Evolutionary conservation across 2,329 filamentous ascomycete genomes (phyloP), one percentile per base, ranked within the genome.

Genomic region (Sporothrix inflata): DNA sequence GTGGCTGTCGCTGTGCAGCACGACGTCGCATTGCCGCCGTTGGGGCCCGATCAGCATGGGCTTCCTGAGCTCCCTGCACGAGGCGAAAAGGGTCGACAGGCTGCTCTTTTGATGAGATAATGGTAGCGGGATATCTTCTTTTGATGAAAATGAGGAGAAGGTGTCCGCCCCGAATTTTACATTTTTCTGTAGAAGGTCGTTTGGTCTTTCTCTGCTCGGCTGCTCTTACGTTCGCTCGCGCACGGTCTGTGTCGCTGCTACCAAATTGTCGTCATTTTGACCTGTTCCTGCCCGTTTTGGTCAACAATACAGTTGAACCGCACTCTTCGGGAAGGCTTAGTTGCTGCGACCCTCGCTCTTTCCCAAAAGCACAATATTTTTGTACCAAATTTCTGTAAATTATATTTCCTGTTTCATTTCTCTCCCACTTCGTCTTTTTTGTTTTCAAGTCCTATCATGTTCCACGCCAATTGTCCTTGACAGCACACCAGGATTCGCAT

Each of bases 1-100:
- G 45, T 67, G 65, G 65, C 45, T 53, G 45, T 51, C 65, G 65
- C 30, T 5, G 30, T 51, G 30, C 65, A 66, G 45, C 42, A 1
- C 24, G 27, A 49, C 27, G 40, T 70, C 14, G 45, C 30, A 53
- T 53, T 6, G 42, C 4, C 14, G 19, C 47, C 70, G 49, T 57
- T 42, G 24, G 45, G 24, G 38, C 60, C 65, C 47, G 65, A 51
- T 42, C 40, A 38, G 65, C 5, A 3, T 55, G 51, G 21, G 14
- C 19, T 60, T 14, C 7, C 16, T 60, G 53, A 34, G 24, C 27
- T 34, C 24, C 27, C 53, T 38, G 53, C 53, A 57, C 34, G 16
- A 24, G 49, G 49, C 21, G 11, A 19, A 55, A 1, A 30, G 5
- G 11, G 24, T 16, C 5, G 12, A 11, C 4, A 55, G 12, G 49